Evolutionary conservation across 768 basidiomycete species (phyloP), one percentile per base, ranked within the genome.

Genomic region (Lactifluus pinguis): DNA sequence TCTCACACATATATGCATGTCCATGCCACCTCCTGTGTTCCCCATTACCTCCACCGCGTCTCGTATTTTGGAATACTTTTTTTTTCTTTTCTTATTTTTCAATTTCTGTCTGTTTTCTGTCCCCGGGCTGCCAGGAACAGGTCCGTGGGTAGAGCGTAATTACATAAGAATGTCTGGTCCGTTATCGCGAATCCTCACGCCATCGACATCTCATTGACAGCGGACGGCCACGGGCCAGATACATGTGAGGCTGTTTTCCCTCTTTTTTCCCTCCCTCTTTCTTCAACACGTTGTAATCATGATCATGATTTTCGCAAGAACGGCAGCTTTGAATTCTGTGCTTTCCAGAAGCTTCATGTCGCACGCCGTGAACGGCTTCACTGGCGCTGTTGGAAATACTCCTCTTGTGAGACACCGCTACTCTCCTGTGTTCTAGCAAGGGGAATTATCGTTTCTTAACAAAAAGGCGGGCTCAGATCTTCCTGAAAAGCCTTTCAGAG

Each of bases 331-430:
- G 29, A 57, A 30, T 32, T 15, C 39, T 38, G 34, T 64, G 50
- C 55, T 69, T 38, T 52, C 66, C 15, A 68, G 72, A 53, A 60
- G 61, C 1, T 73, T 74, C 66, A 70, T 72, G 2, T 69, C 71
- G 15, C 67, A 69, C 19, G 47, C 78, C 17, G 87, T 86, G 29
- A 75, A 87, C 56, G 92, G 95, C 49, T 94, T 98, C 74, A 83
- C 81, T 10, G 92, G 87, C 6, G 86, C 94, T 30, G 81, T 98
- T 48, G 95, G 95, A 64, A 93, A 93, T 74, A 98, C 95, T 0
- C 95, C 95, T 58, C 76, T 98, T 48, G 94, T 95, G 61, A 68
- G 84, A 73, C 9, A 47, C 45, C 10, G 49, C 9, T 32, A 34
- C 47, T 42, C 34, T 32, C 17, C 7, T 13, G 47, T 17, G 29